phyloP scores from a whole-genome alignment of 805 yeast genomes.

The Metschnikowia kunwiensis region DNA sequence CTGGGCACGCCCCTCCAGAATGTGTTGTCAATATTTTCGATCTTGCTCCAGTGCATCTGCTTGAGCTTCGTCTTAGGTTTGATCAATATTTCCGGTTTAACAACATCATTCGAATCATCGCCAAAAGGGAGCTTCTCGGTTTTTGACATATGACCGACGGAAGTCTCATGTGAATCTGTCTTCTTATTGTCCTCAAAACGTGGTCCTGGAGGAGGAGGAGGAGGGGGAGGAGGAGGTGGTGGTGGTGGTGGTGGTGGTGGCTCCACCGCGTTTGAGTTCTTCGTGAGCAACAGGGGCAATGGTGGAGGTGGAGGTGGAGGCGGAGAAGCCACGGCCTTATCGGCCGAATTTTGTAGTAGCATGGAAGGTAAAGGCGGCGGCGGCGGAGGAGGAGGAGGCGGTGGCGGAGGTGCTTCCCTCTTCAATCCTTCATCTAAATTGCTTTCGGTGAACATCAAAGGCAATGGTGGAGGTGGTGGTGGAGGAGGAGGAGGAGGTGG shows the following conservation, averaged over 20 bases:
- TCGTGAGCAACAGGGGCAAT: conserved; percentile 1
- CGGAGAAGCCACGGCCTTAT: no score
- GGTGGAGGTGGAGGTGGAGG: conserved; percentile 10
- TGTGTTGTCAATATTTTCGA: conserved; percentile 79
- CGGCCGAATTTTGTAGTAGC: no score
- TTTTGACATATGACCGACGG: no score
- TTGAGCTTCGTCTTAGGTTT: conserved; percentile 76
- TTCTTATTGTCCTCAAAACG: no score
- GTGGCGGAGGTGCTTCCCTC: conserved; percentile 2
- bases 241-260: conserved; percentile 23
- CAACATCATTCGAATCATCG: no score
- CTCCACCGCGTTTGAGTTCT: conserved; percentile 5
- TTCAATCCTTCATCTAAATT: not conserved
- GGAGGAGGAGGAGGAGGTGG: conserved; percentile 5
- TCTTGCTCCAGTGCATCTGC: conserved; percentile 95
- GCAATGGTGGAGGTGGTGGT: conserved; percentile 10
- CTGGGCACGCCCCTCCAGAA: conserved; percentile 77
- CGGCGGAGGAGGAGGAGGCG: conserved; percentile 8
- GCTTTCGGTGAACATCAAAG: conserved; percentile 1
- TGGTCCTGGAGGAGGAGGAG: no score
- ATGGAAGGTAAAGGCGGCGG: no score
- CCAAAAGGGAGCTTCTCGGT: no score
- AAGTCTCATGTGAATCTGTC: no score
- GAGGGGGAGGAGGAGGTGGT: conserved; percentile 16
- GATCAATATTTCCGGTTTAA: conserved; percentile 8